Conservation (phyloP, 805 yeast genomes). For the Ogataea haglerorum region DNA sequence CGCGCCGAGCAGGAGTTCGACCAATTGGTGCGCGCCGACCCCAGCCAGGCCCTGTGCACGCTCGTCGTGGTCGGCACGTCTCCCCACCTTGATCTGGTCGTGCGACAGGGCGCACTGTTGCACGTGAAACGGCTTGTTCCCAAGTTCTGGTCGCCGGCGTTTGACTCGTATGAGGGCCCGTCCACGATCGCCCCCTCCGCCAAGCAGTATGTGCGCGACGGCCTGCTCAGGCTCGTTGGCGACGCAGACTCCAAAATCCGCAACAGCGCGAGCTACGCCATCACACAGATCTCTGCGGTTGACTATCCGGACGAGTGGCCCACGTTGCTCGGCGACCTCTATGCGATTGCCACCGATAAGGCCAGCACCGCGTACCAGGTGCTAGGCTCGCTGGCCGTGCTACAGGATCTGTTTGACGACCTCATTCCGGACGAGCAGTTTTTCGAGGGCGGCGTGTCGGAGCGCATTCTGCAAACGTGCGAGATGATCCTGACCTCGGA, state of each 20-base stretch:
- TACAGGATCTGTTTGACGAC: conserved; percentile 81
- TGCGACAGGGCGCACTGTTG: conserved; percentile 62
- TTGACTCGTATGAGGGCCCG: conserved; percentile 68
- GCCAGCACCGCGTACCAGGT: conserved; percentile 34
- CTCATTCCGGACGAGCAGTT: conserved; percentile 83
- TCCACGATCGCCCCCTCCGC: conserved; percentile 43
- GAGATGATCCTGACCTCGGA: conserved; percentile 36
- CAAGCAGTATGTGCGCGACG: conserved; percentile 49
- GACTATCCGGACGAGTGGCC: conserved; percentile 99
- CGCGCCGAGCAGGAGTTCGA: conserved; percentile 51
- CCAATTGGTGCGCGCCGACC: conserved; percentile 41
- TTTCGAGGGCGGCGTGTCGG: conserved; percentile 69
- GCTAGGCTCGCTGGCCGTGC: conserved; percentile 55
- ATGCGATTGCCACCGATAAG: conserved; percentile 30
- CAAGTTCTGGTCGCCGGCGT: conserved; percentile 78
- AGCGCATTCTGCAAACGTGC: conserved; percentile 49
- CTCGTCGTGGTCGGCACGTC: conserved; percentile 43
- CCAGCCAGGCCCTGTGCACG: conserved; percentile 42
- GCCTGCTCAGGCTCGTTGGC: conserved; percentile 47
- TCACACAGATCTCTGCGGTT: conserved; percentile 79
- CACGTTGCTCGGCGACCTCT: conserved; percentile 48
- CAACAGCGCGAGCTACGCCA: conserved; percentile 64
- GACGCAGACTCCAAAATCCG: conserved; percentile 57
- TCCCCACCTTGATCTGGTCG: conserved; percentile 28
- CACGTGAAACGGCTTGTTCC: conserved; percentile 68